Evolutionary conservation across 2,329 filamentous ascomycete species (phyloP).

Genomic region (Aspergillus terreus): DNA sequence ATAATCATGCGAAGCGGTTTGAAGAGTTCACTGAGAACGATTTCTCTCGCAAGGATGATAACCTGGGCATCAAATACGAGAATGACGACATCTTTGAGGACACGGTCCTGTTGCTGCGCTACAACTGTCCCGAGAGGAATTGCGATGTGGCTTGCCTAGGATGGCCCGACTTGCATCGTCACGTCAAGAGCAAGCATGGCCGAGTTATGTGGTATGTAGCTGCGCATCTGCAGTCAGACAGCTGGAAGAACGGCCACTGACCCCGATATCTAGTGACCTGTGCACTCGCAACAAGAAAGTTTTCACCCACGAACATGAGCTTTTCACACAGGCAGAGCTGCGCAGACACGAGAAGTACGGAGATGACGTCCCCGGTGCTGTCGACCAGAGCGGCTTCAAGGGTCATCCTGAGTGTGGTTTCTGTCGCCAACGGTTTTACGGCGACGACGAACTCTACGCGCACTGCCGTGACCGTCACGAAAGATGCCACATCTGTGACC

Average conservation of each 20-base stretch:
- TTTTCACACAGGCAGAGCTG: constrained; percentile 78
- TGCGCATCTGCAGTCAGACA: not conserved
- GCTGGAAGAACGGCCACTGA: constrained; percentile 7
- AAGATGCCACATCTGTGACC: constrained; percentile 89
- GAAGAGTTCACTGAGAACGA: constrained; percentile 75
- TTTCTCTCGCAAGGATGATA: constrained; percentile 74
- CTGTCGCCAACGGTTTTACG: constrained; percentile 88
- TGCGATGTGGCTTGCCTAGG: constrained; percentile 83
- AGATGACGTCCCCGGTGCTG: constrained; percentile 83
- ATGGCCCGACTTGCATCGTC: constrained; percentile 73
- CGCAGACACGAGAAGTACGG: constrained; percentile 85
- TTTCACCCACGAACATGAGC: constrained; percentile 94
- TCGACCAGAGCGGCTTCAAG: constrained; percentile 92
- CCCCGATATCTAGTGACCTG: constrained; percentile 57
- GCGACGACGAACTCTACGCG: constrained; percentile 88
- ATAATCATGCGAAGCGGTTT: constrained; percentile 74
- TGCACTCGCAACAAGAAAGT: constrained; percentile 95
- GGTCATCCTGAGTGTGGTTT: constrained; percentile 94
- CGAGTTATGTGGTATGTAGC: constrained; percentile 74
- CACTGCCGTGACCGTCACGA: constrained; percentile 95
- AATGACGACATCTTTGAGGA: constrained; percentile 87
- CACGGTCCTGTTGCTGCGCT: constrained; percentile 79
- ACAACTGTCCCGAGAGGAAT: constrained; percentile 84
- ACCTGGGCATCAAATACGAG: constrained; percentile 88
- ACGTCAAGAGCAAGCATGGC: constrained; percentile 77